Evolutionary conservation across 768 basidiomycete species (phyloP).

Genomic region (Saitozyma podzolica): DNA sequence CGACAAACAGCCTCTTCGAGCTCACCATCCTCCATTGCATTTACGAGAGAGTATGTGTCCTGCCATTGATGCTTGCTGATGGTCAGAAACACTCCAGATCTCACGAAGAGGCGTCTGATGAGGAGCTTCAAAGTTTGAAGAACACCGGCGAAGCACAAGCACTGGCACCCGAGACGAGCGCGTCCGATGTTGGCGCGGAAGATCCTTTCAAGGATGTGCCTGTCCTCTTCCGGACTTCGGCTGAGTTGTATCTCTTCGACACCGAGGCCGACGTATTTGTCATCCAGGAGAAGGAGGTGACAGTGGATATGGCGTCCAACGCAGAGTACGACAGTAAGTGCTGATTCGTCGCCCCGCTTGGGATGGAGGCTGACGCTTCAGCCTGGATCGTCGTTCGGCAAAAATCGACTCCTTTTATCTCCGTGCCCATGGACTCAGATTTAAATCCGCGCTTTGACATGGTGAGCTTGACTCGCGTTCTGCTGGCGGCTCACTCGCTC

Average conservation of each 20-base stretch:
- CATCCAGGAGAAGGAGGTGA: conserved; percentile 51
- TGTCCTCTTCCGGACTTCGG: conserved; percentile 37
- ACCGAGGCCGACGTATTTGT: conserved; percentile 55
- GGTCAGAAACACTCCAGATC: conserved; percentile 71
- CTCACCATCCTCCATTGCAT: conserved; percentile 92
- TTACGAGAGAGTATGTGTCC: conserved; percentile 64
- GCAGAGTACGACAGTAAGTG: conserved; percentile 49
- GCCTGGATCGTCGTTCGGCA: conserved; percentile 51
- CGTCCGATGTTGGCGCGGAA: background rate
- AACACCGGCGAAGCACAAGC: conserved; percentile 63
- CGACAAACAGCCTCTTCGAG: conserved; percentile 85
- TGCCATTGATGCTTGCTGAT: conserved; percentile 4
- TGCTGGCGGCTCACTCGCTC: background rate
- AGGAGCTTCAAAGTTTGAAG: conserved; percentile 74
- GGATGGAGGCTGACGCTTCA: conserved; percentile 13
- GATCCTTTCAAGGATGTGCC: conserved; percentile 50
- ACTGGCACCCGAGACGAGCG: background rate
- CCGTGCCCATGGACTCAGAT: conserved; percentile 48
- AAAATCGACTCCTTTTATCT: conserved; percentile 40
- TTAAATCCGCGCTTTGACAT: conserved; percentile 47
- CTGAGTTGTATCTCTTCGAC: conserved; percentile 56
- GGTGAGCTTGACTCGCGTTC: conserved; percentile 9
- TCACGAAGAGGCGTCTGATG: conserved; percentile 68
- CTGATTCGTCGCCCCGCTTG: background rate
- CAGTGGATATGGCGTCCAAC: conserved; percentile 50